These are phyloP conservation scores for Clohesyomyces aquaticus DNA, from an alignment of 495 filamentous ascomycete species.

Conservation along the genomic window DNA sequence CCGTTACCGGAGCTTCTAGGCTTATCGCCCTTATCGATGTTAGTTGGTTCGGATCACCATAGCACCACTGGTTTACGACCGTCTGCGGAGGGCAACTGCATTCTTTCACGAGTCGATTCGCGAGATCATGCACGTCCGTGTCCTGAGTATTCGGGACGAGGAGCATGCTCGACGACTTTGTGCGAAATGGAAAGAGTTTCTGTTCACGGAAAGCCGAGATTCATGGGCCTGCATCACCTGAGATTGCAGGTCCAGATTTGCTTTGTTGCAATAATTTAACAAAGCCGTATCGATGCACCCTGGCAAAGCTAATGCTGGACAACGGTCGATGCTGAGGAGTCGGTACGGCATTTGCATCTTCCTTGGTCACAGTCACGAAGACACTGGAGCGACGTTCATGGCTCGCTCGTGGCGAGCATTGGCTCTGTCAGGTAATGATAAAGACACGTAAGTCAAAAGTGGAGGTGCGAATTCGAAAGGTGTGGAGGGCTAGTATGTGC, in stretches of 20 bases:
- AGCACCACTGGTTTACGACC: constrained; percentile 4
- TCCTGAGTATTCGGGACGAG: constrained; percentile 17
- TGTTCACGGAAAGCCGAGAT: constrained; percentile 34
- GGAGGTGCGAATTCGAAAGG: constrained; percentile 36
- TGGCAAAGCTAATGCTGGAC: constrained; percentile 20
- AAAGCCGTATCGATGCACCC: constrained; percentile 21
- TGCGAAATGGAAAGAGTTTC: constrained; percentile 30
- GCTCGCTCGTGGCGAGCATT: constrained; percentile 28
- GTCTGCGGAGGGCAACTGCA: neutral
- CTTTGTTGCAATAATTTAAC: constrained; percentile 33
- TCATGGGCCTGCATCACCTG: constrained; percentile 16
- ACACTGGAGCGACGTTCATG: constrained; percentile 27
- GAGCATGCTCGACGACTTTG: constrained; percentile 26
- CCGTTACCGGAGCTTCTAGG: constrained; percentile 25
- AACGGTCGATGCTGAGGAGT: constrained; percentile 13
- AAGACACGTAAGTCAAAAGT: constrained; percentile 41
- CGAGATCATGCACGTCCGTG: constrained; percentile 3
- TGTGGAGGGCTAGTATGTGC: constrained; percentile 43
- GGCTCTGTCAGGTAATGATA: constrained; percentile 29
- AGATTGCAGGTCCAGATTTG: constrained; percentile 10
- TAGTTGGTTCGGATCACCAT: constrained; percentile 24
- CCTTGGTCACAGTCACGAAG: constrained; percentile 7
- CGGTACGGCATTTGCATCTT: constrained; percentile 19
- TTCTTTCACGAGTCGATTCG: constrained; percentile 17
- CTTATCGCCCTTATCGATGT: constrained; percentile 30